These are phyloP conservation scores for Isochrysis galbana DNA, from an alignment of 78 protist species.

Conservation along the genomic window DNA sequence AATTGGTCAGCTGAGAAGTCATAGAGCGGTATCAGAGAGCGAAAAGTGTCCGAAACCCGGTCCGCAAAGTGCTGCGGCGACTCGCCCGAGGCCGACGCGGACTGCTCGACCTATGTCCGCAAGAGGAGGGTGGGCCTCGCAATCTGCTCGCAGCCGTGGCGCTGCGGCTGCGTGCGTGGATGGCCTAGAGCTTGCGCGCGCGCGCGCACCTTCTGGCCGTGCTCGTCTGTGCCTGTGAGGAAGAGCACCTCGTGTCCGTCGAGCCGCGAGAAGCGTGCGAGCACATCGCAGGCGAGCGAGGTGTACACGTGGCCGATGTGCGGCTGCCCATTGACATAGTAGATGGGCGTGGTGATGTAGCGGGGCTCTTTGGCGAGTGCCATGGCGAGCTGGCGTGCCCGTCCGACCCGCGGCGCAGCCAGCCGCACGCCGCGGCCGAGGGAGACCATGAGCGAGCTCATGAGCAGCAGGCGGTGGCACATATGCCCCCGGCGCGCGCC, in stretches of 20 bases:
- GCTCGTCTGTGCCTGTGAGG: constrained; percentile 95
- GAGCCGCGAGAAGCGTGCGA: constrained; percentile 71
- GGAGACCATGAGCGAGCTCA: no score
- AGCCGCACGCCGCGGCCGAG: not conserved
- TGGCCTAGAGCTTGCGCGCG: no score
- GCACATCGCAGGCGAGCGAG: constrained; percentile 79
- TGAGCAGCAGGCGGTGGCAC: no score
- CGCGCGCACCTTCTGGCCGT: constrained; percentile 88
- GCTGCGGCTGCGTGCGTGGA: not conserved
- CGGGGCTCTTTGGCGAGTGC: not conserved
- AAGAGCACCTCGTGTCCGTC: constrained; percentile 44
- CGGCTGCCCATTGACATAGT: constrained; percentile 92
- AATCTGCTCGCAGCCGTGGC: not conserved
- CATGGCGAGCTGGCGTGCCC: not conserved
- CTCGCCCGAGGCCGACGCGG: constrained; percentile 69
- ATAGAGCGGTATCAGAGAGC: not conserved
- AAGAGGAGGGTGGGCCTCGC: not conserved
- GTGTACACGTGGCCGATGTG: constrained; percentile 93
- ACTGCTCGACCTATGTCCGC: no score
- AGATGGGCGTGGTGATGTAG: constrained; percentile 93
- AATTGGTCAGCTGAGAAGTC: constrained; percentile 55
- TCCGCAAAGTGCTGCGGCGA: constrained; percentile 71
- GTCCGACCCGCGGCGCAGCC: not conserved
- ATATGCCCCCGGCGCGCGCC: no score
- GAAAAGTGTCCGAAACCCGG: not conserved